These are phyloP conservation scores for Colletotrichum plurivorum DNA, from an alignment of 2,329 filamentous ascomycete species.

Conservation along the genomic window DNA sequence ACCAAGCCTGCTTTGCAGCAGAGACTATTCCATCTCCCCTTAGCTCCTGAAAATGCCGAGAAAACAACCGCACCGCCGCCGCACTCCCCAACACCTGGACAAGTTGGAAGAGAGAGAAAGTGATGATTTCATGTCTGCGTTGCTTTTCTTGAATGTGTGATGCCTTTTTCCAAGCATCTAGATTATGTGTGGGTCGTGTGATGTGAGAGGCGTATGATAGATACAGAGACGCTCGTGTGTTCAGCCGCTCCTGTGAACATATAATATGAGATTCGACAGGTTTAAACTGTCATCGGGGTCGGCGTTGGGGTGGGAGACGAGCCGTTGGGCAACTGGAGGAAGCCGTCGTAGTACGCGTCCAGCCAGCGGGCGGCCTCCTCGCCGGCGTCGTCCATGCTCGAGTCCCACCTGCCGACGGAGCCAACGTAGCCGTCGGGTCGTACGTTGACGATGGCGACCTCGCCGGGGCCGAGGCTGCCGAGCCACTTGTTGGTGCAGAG, in stretches of 20 bases:
- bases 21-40: constrained; percentile 25
- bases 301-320: constrained; percentile 31
- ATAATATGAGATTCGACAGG: constrained; percentile 2
- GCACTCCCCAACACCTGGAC: constrained; percentile 39
- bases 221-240: constrained; percentile 18
- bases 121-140: constrained; percentile 36
- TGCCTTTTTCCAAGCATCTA: constrained; percentile 22
- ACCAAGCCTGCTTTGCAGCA: constrained; percentile 35
- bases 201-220: constrained; percentile 30
- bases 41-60: constrained; percentile 41
- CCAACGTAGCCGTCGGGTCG: constrained; percentile 83
- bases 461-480: constrained; percentile 67
- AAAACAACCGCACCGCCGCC: constrained; percentile 38
- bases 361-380: constrained; percentile 68
- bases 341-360: constrained; percentile 68
- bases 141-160: constrained; percentile 20
- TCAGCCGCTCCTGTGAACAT: constrained; percentile 18
- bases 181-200: constrained; percentile 33
- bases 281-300: constrained; percentile 35
- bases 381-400: constrained; percentile 64
- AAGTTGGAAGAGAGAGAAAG: constrained; percentile 35
- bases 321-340: constrained; percentile 62
- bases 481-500: constrained; percentile 80
- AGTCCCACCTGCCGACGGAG: constrained; percentile 69
- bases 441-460: constrained; percentile 77